These are phyloP conservation scores for Cladorrhinum samala DNA, from an alignment of 495 filamentous ascomycete species.

Conservation along the genomic window DNA sequence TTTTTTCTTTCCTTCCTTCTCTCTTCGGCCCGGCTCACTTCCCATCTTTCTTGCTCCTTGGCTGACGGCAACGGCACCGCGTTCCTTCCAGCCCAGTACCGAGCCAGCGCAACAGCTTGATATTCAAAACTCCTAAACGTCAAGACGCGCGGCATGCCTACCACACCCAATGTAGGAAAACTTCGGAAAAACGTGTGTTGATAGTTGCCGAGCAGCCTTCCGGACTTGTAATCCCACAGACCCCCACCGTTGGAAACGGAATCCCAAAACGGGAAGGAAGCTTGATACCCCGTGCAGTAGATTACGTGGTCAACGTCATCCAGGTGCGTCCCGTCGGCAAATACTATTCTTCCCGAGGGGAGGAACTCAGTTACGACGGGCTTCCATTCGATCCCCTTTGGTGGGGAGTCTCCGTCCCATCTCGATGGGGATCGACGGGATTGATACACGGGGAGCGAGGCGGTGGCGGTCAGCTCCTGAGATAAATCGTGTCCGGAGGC, in stretches of 20 bases:
- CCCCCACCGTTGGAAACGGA: constrained; percentile 28
- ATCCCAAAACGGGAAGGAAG: constrained; percentile 48
- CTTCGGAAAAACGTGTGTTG: constrained; percentile 41
- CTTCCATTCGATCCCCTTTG: constrained; percentile 41
- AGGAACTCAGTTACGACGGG: constrained; percentile 34
- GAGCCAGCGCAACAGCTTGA: constrained; percentile 44
- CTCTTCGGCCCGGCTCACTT: constrained; percentile 22
- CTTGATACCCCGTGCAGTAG: constrained; percentile 45
- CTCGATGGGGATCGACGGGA: constrained; percentile 38
- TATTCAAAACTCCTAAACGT: constrained; percentile 49
- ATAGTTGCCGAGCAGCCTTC: constrained; percentile 30
- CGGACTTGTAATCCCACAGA: constrained; percentile 36
- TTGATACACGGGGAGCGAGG: constrained; percentile 36
- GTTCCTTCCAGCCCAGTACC: constrained; percentile 36
- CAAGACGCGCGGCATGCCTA: constrained; percentile 39
- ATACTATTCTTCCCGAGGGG: constrained; percentile 33
- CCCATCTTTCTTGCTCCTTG: constrained; percentile 37
- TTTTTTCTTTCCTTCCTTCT: constrained; percentile 24
- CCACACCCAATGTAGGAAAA: constrained; percentile 36
- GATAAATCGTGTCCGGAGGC: constrained; percentile 46
- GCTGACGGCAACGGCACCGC: constrained; percentile 24
- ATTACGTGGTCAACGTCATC: constrained; percentile 40
- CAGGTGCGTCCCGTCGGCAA: constrained; percentile 36
- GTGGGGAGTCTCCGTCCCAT: constrained; percentile 40
- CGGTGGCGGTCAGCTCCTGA: constrained; percentile 29